Percentiles rank a stretch among this genome's conserved stretches.
Conservation (phyloP, 169 alveolate species). For the Besnoitia besnoiti region DNA sequence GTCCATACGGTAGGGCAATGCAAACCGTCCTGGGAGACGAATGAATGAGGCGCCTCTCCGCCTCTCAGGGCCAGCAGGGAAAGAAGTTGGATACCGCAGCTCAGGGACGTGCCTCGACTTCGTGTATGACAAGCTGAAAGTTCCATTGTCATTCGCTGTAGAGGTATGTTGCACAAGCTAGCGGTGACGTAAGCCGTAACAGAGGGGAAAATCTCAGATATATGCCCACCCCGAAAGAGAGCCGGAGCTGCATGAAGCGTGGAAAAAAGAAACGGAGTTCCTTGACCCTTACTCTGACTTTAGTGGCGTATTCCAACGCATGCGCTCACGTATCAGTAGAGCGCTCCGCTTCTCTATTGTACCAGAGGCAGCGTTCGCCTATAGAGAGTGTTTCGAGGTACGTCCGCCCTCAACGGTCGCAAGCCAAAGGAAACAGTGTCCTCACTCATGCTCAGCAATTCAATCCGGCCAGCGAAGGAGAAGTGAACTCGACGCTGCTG, state of each 20-base stretch:
- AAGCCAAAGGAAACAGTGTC: no score
- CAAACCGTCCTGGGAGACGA: background rate
- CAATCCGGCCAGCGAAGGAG: conserved; percentile 32
- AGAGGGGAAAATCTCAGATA: no score
- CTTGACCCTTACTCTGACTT: conserved; percentile 42
- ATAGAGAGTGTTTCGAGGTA: conserved; percentile 16
- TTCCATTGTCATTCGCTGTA: conserved; percentile 43
- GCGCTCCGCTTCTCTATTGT: background rate
- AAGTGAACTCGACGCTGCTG: background rate
- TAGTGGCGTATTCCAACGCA: background rate
- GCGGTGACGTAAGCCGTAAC: no score
- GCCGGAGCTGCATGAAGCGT: conserved; percentile 1
- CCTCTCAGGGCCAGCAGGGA: conserved; percentile 45
- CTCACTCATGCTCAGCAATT: conserved; percentile 37
- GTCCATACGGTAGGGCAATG: conserved; percentile 36
- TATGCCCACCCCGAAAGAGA: conserved; percentile 30
- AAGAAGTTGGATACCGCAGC: conserved; percentile 34
- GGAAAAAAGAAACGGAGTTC: conserved; percentile 16
- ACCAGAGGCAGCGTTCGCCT: conserved; percentile 5
- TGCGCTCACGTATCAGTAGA: background rate
- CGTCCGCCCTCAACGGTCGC: background rate
- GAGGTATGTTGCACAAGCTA: no score
- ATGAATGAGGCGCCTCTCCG: background rate
- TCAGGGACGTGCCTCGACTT: conserved; percentile 62
- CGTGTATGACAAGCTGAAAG: conserved; percentile 42